These are phyloP conservation scores for Penicillium sp. DNA, from an alignment of 2,329 filamentous ascomycete species.

Conservation along the genomic window DNA sequence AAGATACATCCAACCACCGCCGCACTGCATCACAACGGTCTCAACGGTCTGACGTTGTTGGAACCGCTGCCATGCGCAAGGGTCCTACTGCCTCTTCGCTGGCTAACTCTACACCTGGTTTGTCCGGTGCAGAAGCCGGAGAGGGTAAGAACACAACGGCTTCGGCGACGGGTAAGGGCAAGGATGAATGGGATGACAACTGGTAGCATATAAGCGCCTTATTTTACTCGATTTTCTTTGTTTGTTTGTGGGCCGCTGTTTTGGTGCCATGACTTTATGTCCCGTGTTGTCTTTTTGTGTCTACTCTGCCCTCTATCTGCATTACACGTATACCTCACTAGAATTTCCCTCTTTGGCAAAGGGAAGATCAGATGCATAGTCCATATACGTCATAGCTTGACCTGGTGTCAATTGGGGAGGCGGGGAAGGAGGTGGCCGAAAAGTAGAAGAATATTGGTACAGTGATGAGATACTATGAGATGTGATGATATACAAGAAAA, in stretches of 20 bases:
- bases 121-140: constrained; percentile 19
- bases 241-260: neutral
- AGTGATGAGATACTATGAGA: neutral
- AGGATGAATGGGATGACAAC: constrained; percentile 61
- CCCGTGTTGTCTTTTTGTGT: neutral
- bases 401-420: neutral
- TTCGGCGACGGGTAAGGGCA: constrained; percentile 40
- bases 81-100: constrained; percentile 25
- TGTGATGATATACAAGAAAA: constrained; percentile 3
- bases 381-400: neutral
- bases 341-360: neutral
- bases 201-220: constrained; percentile 34
- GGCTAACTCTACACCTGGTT: constrained; percentile 22
- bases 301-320: constrained; percentile 2
- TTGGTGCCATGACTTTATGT: constrained; percentile 1
- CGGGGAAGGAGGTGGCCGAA: neutral
- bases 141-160: constrained; percentile 22
- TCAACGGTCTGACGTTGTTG: constrained; percentile 52
- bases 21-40: constrained; percentile 28
- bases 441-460: constrained; percentile 6
- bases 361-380: neutral
- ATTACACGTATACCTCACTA: constrained; percentile 5
- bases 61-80: constrained; percentile 65
- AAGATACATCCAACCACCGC: constrained; percentile 27
- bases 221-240: neutral